These are phyloP conservation scores for Silene uniflora DNA, from an alignment of 148 eudicot genomes.

Conservation along the genomic window DNA sequence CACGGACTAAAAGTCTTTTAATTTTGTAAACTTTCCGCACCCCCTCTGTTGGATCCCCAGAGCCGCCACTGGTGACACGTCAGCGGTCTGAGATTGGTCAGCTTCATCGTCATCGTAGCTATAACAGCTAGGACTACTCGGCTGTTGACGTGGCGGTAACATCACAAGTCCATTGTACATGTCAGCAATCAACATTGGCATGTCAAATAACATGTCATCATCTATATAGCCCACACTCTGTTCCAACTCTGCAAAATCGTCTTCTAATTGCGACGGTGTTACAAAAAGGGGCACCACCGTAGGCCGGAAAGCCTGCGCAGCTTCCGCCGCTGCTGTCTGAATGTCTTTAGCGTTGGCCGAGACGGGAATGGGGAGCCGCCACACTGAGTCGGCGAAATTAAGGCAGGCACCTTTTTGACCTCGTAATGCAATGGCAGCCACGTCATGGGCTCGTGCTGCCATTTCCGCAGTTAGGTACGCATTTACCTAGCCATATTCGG, in stretches of 20 bases:
- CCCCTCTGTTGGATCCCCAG: too few species aligned
- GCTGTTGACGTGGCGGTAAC: constrained; percentile 12
- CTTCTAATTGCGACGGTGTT: not conserved
- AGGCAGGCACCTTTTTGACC: constrained; percentile 49
- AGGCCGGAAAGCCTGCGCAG: constrained; percentile 42
- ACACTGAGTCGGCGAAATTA: constrained; percentile 73
- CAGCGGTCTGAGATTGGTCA: not conserved
- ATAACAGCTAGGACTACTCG: not conserved
- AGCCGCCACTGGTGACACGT: too few species aligned
- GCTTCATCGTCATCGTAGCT: not conserved
- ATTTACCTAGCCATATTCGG: constrained; percentile 82
- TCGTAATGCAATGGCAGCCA: constrained; percentile 60
- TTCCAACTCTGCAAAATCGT: not conserved
- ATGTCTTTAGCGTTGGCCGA: constrained; percentile 49
- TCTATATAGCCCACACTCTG: constrained; percentile 30
- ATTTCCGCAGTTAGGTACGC: constrained; percentile 69
- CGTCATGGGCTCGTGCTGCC: constrained; percentile 93
- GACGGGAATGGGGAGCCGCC: constrained; percentile 54
- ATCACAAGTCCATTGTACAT: constrained; percentile 68
- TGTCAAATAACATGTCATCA: constrained; percentile 45
- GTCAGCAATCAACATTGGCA: constrained; percentile 47
- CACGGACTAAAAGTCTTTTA: too few species aligned
- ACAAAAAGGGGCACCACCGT: not conserved
- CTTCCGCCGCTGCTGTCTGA: constrained; percentile 66
- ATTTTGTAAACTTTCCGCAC: too few species aligned